Evolutionary conservation across 1,284 basidiomycete species (phyloP), one percentile per base, ranked within the genome.

Genomic region (Cryptococcus sp.): DNA sequence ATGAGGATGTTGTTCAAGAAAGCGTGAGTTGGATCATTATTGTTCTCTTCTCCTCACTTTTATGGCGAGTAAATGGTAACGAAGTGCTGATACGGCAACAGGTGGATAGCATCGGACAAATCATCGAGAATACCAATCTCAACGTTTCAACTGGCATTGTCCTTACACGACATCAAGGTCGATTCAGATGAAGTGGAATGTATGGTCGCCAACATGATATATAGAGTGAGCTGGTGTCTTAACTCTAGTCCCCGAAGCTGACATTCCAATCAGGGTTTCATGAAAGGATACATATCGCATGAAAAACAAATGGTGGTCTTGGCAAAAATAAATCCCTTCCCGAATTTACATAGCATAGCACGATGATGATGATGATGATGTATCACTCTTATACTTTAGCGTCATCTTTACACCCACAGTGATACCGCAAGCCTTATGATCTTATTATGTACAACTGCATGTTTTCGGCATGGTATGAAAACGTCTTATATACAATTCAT

Each of bases 271-370:
- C 61, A 80, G 79, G 91, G 90, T 3, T 90, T 87, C 73, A 87
- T 98, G 73, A 84, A 88, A 56, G 95, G 95, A 4, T 98, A 98
- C 76, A 95, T 98, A 68, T 93, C 90, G 47, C 95, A 98, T 70
- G 90, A 91, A 70, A 88, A 89, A 73, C 87, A 90, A 77, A 90
- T 88, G 81, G 87, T 97, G 3, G 95, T 98, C 3, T 75, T 98
- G 51, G 85, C 89, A 1, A 84, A 85, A 61, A 83, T 82, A 11
- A 87, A 87, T 62, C 84, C 93, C 0, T 98, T 98, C 71, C 93
- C 94, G 0, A 58, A 63, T 33, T 59, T 79, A n/a, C 51, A 57
- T 3, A 58, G 62, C 1, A 67, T 73, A 14, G 46, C 65, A 8
- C 55, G 70, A 52, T 73, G 55, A 57, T 23, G 23, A 23, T 30